A percentile compares a stretch with the other conserved stretches of the same genome.
phyloP scores from a whole-genome alignment of 106 monocot genomes.

The Acanthochlamys bracteata region DNA sequence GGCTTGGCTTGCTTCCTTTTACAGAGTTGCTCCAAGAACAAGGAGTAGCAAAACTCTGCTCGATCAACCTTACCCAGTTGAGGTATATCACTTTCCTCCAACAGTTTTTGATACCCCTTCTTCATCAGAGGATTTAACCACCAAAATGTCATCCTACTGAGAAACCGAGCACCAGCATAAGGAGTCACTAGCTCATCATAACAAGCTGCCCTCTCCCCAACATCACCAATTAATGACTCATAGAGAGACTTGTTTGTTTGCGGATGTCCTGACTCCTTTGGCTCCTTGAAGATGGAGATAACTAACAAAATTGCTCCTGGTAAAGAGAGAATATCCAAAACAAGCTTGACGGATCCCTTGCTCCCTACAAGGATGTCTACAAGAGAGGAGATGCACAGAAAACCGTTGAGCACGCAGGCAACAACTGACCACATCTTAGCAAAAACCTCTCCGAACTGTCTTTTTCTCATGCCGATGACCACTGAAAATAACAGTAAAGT shows the following conservation, averaged over 20 bases:
- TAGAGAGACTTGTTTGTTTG: constrained; percentile 14
- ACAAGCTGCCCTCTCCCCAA: too few relatives aligned
- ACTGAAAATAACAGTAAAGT: constrained; percentile 25
- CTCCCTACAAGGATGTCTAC: constrained; percentile 16
- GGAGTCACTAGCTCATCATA: constrained; percentile 29
- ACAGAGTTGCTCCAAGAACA: constrained; percentile 36
- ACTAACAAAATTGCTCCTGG: constrained; percentile 47
- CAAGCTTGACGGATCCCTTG: constrained; percentile 16
- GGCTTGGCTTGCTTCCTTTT: constrained; percentile 15
- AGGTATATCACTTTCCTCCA: constrained; percentile 70
- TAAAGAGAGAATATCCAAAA: constrained; percentile 46
- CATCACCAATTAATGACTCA: constrained; percentile 28
- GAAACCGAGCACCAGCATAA: constrained; percentile 48
- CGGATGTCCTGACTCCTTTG: constrained; percentile 3
- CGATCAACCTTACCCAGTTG: constrained; percentile 35
- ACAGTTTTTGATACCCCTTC: constrained; percentile 49
- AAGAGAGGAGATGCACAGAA: constrained; percentile 44
- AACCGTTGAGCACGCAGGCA: constrained; percentile 12
- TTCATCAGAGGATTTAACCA: constrained; percentile 78
- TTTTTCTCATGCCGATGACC: not conserved
- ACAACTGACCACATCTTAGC: constrained; percentile 21
- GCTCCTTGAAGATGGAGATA: constrained; percentile 14
- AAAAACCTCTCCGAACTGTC: constrained; percentile 9
- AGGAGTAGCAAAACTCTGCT: constrained; percentile 25
- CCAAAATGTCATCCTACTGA: constrained; percentile 63